Percentiles rank a stretch among this genome's conserved stretches.
These are phyloP conservation scores for Fusarium humuli DNA, from an alignment of 2,329 filamentous ascomycete genomes.

Conservation along the genomic window DNA sequence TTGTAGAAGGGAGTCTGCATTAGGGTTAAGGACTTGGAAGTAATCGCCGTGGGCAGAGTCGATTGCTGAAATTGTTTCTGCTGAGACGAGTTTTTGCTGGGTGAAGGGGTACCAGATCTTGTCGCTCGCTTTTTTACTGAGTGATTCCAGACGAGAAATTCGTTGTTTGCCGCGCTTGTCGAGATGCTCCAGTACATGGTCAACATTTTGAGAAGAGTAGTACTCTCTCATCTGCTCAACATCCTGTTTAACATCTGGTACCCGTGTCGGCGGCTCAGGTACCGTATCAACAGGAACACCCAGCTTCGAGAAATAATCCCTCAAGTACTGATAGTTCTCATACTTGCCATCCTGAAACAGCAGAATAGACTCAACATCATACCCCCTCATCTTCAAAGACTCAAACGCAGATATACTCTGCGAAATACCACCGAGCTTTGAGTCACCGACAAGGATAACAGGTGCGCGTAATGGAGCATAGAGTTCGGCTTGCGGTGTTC, in stretches of 20 bases:
- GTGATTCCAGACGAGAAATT: conserved; percentile 68
- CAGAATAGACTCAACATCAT: conserved; percentile 77
- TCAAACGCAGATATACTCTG: conserved; percentile 84
- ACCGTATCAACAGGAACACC: conserved; percentile 68
- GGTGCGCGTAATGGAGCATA: conserved; percentile 81
- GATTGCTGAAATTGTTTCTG: conserved; percentile 76
- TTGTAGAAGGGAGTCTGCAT: conserved; percentile 29
- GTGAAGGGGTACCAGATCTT: conserved; percentile 90
- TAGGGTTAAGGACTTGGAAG: conserved; percentile 69
- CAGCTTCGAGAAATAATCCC: conserved; percentile 72
- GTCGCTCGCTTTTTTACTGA: conserved; percentile 70
- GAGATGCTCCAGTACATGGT: conserved; percentile 63
- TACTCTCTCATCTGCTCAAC: conserved; percentile 70
- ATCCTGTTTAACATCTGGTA: conserved; percentile 59
- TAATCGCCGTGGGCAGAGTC: conserved; percentile 84
- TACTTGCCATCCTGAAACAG: conserved; percentile 76
- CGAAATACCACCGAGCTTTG: conserved; percentile 81
- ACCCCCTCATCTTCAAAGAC: conserved; percentile 80
- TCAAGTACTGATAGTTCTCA: conserved; percentile 75
- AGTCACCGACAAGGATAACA: conserved; percentile 79
- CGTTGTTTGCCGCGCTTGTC: conserved; percentile 65
- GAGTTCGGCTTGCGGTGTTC: conserved; percentile 80
- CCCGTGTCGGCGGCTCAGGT: conserved; percentile 67
- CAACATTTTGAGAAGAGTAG: conserved; percentile 63
- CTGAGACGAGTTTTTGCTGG: conserved; percentile 74